Base-by-base conservation (phyloP, 2,329 filamentous ascomycete species). In the Calonectria crousiana region DNA sequence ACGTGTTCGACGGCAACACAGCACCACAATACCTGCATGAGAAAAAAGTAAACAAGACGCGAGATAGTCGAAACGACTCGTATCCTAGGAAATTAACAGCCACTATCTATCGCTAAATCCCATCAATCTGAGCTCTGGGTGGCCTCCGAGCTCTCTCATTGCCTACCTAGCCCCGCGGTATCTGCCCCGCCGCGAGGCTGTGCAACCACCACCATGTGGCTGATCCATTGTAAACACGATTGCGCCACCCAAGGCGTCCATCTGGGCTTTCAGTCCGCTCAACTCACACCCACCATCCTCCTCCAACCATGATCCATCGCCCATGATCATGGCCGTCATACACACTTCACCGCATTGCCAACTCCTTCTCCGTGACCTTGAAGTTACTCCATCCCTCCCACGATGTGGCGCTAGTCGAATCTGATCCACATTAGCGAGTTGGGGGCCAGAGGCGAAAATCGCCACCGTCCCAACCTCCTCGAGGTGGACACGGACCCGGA, bases 211-310 rank as follows among this genome's bases (percentile, higher is more conserved):
- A 53, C 51, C 51, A 32, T 72, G 67, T 69, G 67, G 67, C 67
- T 64, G 49, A 47, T 28, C 18, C 53, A n/a, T 34, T 51, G 30
- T 28, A 16, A 44, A 53, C 58, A 66, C 23, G 32, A 67, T 69
- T 74, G 68, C 74, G 72, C 74, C 72, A 75, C 74, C 60, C 74
- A 71, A 76, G 74, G 74, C 74, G 38, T 52, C 72, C 66, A 67
- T 66, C 41, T 58, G 72, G 72, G 71, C 72, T 53, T 67, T 49
- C 69, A 28, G 13, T 51, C 26, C 18, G 34, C 36, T 64, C 23
- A 26, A n/a, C n/a, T 30, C 60, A 32, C 26, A 3, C 60, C 60
- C 58, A 44, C 58, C 34, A 62, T 56, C 30, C 52, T n/a, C n/a
- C 52, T 56, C 30, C 52, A 47, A 47, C 30, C 28, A 34, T 34